Conservation (phyloP, 352 stramenopile genomes). For the Phytophthora sojae region DNA sequence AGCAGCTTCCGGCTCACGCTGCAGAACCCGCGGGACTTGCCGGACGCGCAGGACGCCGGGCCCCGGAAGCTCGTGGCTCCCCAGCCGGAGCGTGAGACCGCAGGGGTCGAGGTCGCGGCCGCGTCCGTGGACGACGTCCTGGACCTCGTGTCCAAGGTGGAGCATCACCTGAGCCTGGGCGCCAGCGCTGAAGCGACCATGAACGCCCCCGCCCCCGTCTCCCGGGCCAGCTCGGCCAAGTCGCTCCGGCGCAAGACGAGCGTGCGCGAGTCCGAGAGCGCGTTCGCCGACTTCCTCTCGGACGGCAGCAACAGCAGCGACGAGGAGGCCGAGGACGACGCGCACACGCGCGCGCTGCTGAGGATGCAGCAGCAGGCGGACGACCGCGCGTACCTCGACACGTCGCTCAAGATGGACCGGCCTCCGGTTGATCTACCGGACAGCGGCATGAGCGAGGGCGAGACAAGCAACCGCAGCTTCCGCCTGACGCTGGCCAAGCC, state of each 20-base stretch:
- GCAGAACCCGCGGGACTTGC: not conserved
- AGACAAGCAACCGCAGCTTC: conserved; percentile 21
- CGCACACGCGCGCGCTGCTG: conserved; percentile 29
- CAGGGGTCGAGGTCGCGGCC: too few relatives aligned
- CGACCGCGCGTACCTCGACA: conserved; percentile 52
- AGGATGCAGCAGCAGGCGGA: conserved; percentile 65
- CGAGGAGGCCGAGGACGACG: conserved; percentile 44
- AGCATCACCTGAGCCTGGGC: not conserved
- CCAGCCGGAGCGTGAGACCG: not conserved
- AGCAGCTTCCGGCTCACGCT: not conserved
- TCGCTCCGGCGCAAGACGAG: conserved; percentile 6
- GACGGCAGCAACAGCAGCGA: conserved; percentile 38
- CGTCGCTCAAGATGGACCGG: conserved; percentile 39
- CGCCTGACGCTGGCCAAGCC: conserved; percentile 24
- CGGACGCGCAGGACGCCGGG: not conserved
- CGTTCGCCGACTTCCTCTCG: conserved; percentile 56
- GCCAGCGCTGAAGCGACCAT: not conserved
- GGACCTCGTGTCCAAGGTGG: not conserved
- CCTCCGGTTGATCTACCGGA: not conserved
- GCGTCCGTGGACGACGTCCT: not conserved
- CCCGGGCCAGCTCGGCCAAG: not conserved
- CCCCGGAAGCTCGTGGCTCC: not conserved
- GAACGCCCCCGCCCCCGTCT: not conserved
- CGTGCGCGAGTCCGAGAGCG: conserved; percentile 9
- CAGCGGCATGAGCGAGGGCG: not conserved